Percentiles rank a stretch among this genome's conserved stretches.
Conservation (phyloP, 495 filamentous ascomycete species). For the Trichoderma virens region DNA sequence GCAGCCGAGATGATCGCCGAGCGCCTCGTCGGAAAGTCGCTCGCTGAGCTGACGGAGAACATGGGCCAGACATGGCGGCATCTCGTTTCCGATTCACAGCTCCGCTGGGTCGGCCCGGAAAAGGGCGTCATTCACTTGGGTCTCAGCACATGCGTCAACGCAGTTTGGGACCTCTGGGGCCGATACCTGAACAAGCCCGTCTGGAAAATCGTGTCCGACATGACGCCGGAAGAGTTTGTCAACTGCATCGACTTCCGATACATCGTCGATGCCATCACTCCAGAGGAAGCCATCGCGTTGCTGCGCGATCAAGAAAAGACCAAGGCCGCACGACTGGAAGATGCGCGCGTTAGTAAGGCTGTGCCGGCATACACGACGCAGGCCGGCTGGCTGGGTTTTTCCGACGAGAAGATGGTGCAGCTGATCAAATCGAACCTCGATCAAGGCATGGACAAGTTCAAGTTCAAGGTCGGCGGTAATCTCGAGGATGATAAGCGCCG, state of each 20-base stretch:
- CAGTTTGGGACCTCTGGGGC: slow-evolving; percentile 95
- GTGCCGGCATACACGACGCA: slow-evolving; percentile 88
- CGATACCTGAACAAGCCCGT: slow-evolving; percentile 83
- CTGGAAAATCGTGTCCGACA: slow-evolving; percentile 83
- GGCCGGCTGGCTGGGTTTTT: slow-evolving; percentile 87
- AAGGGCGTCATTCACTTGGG: slow-evolving; percentile 94
- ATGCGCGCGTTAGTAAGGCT: slow-evolving; percentile 61
- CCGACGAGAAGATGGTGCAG: slow-evolving; percentile 70
- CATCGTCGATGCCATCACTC: slow-evolving; percentile 87
- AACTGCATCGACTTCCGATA: slow-evolving; percentile 88
- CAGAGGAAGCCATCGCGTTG: slow-evolving; percentile 70
- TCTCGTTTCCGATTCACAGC: slow-evolving; percentile 80
- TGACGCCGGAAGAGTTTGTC: slow-evolving; percentile 81
- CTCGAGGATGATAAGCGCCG: slow-evolving; percentile 65
- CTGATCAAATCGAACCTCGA: slow-evolving; percentile 63
- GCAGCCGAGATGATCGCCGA: slow-evolving; percentile 71
- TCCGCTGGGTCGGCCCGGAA: slow-evolving; percentile 93
- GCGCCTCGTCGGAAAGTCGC: slow-evolving; percentile 62
- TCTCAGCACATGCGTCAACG: slow-evolving; percentile 83
- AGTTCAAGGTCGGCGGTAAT: slow-evolving; percentile 76
- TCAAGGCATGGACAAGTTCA: slow-evolving; percentile 81
- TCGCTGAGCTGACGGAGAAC: slow-evolving; percentile 66
- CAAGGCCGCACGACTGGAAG: slow-evolving; percentile 58
- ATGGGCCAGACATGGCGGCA: slow-evolving; percentile 89
- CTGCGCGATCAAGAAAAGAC: slow-evolving; percentile 52